These are phyloP conservation scores for Apiotrichum gracile DNA, from an alignment of 1,284 basidiomycete genomes.

Conservation along the genomic window DNA sequence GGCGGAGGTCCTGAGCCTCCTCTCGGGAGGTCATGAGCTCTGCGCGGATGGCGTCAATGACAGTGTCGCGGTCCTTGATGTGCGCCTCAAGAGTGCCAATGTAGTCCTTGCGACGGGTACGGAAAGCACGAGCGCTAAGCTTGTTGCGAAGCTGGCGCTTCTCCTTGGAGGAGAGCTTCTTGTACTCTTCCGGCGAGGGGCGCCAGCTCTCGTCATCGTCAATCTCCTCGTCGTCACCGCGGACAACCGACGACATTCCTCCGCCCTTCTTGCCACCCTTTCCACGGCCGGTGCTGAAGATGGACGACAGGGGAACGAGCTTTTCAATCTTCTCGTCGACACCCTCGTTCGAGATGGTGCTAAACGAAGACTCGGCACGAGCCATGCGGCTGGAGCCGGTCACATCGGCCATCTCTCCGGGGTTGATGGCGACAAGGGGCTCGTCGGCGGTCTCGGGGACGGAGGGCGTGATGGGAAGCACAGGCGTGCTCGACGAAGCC, in stretches of 20 bases:
- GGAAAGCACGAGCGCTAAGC: constrained; percentile 91
- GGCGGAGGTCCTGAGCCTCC: constrained; percentile 76
- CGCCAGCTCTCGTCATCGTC: constrained; percentile 48
- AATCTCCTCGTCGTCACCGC: constrained; percentile 43
- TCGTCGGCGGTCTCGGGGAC: constrained; percentile 22
- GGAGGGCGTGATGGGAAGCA: background rate
- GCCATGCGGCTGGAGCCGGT: constrained; percentile 13
- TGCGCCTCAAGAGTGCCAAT: constrained; percentile 88
- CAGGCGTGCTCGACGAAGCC: background rate
- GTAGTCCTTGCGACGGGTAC: constrained; percentile 91
- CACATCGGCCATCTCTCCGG: constrained; percentile 12
- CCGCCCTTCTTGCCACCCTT: constrained; percentile 49
- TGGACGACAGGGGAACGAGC: constrained; percentile 39
- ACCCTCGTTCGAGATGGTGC: constrained; percentile 16
- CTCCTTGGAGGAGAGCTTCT: constrained; percentile 91
- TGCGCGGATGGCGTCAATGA: constrained; percentile 79
- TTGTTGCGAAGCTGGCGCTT: constrained; percentile 95
- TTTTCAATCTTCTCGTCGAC: constrained; percentile 35
- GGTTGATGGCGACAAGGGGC: constrained; percentile 26
- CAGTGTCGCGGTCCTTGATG: constrained; percentile 82
- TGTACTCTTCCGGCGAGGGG: constrained; percentile 75
- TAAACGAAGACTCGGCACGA: constrained; percentile 17
- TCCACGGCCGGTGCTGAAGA: constrained; percentile 46
- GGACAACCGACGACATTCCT: constrained; percentile 47
- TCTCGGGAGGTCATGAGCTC: constrained; percentile 72